Evolutionary conservation across 2,329 filamentous ascomycete species (phyloP), one percentile per base, ranked within the genome.

Genomic region (Verticillium dahliae): DNA sequence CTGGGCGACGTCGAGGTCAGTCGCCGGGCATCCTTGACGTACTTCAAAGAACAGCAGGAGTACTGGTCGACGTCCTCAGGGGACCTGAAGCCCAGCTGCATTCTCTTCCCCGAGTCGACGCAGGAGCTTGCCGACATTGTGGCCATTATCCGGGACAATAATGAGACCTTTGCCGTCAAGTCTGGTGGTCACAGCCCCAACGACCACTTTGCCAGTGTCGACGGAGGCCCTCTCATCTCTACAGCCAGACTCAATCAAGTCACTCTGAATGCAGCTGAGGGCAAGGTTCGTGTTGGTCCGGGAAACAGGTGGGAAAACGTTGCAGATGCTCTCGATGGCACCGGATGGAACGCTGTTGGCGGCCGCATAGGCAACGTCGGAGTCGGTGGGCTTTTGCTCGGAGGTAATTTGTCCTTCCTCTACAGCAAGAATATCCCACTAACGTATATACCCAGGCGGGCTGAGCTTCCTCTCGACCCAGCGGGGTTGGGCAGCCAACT

Each of bases 111-210:
- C 2, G 73, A 73, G 13, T 81, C 75, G 38, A 73, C 78, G 0
- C 71, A 78, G 15, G 81, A 87, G 67, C 81, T 87, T 41, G 76
- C 82, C 0, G 74, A 76, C 10, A 76, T 84, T n/a, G 75, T 87
- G 56, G 76, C 75, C 33, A 74, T 81, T 35, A 75, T 87, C 13
- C 76, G 74, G 7, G 70, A 77, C 38, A 77, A 77, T 52, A 73
- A 76, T 41, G 80, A 80, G 60, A 71, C 69, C 2, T 87, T 87
- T 65, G 83, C 84, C 6, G 71, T 84, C 65, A 82, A 83, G 65
- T 81, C 80, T 7, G 84, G 84, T 34, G 85, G 84, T 1, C 84
- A 87, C 70, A 82, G 81, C 61, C 80, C 82, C 4, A 84, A 85
- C 67, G 75, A 80, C 18, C 79, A 80, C 63, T 80, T 79, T 45